These are phyloP conservation scores for Zymoseptoria ardabiliae DNA, from an alignment of 2,329 filamentous ascomycete species.

Conservation along the genomic window DNA sequence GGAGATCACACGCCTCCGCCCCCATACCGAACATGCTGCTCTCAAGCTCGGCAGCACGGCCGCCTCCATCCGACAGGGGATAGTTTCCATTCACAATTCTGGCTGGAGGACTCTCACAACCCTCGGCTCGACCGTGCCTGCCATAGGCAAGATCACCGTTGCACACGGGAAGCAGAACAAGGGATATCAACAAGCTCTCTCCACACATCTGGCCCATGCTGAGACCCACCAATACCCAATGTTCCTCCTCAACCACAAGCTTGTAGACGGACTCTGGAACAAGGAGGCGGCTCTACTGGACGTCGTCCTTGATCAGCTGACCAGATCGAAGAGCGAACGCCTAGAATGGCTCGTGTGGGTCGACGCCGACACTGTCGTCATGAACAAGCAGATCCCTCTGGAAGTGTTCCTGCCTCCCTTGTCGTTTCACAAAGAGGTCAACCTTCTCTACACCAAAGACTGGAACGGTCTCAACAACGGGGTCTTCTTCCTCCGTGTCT, in stretches of 20 bases:
- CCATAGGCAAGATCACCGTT: slow-evolving; percentile 31
- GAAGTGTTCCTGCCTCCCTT: slow-evolving; percentile 33
- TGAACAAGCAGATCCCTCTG: slow-evolving; percentile 35
- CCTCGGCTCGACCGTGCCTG: not conserved
- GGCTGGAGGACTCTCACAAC: too few species aligned
- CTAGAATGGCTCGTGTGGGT: slow-evolving; percentile 38
- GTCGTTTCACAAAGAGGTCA: slow-evolving; percentile 20
- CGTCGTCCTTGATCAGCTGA: slow-evolving; percentile 31
- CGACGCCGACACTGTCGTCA: slow-evolving; percentile 36
- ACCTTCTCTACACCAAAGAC: slow-evolving; percentile 34
- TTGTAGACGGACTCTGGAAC: slow-evolving; percentile 38
- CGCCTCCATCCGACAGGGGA: too few species aligned
- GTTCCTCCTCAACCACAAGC: slow-evolving; percentile 32
- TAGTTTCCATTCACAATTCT: too few species aligned
- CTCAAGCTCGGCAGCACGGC: too few species aligned
- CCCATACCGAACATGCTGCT: too few species aligned
- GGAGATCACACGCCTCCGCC: too few species aligned
- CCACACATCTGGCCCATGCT: slow-evolving; percentile 34
- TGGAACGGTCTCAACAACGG: slow-evolving; percentile 37
- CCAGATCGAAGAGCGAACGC: slow-evolving; percentile 30
- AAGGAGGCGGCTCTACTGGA: slow-evolving; percentile 38
- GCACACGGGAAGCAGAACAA: slow-evolving; percentile 29
- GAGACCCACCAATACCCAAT: slow-evolving; percentile 34
- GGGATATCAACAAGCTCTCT: slow-evolving; percentile 32
- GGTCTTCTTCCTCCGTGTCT: slow-evolving; percentile 34